Evolutionary conservation across 2,329 filamentous ascomycete species (phyloP).

Genomic region (Penicillium sp.): DNA sequence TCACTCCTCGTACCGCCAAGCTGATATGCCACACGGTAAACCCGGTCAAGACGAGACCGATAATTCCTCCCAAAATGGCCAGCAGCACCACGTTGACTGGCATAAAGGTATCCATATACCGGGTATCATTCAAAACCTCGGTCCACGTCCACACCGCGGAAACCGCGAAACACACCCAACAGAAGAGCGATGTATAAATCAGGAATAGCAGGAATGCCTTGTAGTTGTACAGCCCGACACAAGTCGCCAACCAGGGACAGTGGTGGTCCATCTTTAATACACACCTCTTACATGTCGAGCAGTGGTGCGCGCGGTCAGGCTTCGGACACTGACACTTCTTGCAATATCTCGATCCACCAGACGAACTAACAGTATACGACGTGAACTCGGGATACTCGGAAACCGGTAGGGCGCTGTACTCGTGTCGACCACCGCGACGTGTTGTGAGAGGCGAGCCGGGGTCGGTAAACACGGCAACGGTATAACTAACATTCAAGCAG

Average conservation of each 20-base stretch:
- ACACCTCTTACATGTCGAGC: slow-evolving; percentile 90
- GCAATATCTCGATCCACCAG: slow-evolving; percentile 86
- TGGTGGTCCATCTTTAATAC: slow-evolving; percentile 99
- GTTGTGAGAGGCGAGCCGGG: slow-evolving; percentile 70
- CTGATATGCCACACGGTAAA: slow-evolving; percentile 94
- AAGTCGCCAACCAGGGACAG: slow-evolving; percentile 96
- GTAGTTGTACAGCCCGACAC: slow-evolving; percentile 92
- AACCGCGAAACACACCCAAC: slow-evolving; percentile 78
- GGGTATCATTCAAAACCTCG: slow-evolving; percentile 74
- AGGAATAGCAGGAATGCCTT: slow-evolving; percentile 94
- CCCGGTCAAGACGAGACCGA: slow-evolving; percentile 83
- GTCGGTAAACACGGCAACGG: slow-evolving; percentile 87
- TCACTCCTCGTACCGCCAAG: slow-evolving; percentile 78
- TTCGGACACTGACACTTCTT: slow-evolving; percentile 97
- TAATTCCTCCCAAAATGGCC: slow-evolving; percentile 85
- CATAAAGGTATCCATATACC: slow-evolving; percentile 76
- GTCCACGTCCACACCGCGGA: slow-evolving; percentile 82
- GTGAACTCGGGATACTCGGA: slow-evolving; percentile 67
- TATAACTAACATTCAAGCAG: slow-evolving; percentile 87
- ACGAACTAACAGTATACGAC: slow-evolving; percentile 89
- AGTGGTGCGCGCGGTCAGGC: slow-evolving; percentile 95
- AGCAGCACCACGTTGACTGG: slow-evolving; percentile 92
- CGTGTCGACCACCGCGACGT: slow-evolving; percentile 39
- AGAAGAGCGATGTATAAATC: slow-evolving; percentile 86
- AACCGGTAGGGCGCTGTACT: slow-evolving; percentile 82